Conservation (phyloP, 2,329 filamentous ascomycete genomes). For the Plectosphaerella sp. region DNA sequence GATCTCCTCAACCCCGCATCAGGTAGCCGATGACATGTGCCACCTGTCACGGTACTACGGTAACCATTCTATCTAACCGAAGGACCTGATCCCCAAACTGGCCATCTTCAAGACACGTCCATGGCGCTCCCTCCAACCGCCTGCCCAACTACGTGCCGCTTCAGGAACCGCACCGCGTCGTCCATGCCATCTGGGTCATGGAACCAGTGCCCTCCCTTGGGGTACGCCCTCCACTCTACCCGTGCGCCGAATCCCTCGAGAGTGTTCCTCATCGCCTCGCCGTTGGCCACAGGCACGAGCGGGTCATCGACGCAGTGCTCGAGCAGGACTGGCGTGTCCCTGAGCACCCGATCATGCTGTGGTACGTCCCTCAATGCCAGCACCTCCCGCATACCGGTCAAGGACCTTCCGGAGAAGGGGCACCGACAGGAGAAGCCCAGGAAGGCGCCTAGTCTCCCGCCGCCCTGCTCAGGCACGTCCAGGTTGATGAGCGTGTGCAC, state of each 20-base stretch:
- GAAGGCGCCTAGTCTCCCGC: slow-evolving; percentile 16
- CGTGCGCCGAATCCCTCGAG: slow-evolving; percentile 6
- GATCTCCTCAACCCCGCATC: no score
- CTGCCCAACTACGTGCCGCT: background rate
- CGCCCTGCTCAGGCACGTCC: background rate
- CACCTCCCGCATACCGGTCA: background rate
- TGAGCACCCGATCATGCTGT: background rate
- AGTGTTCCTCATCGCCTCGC: slow-evolving; percentile 14
- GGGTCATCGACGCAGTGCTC: slow-evolving; percentile 21
- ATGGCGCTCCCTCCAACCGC: background rate
- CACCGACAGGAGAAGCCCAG: slow-evolving; percentile 24
- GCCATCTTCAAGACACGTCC: background rate
- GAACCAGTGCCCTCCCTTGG: slow-evolving; percentile 20
- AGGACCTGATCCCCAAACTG: no score
- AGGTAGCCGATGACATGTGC: no score
- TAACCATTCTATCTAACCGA: no score
- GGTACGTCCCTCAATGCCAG: background rate
- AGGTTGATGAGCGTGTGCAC: slow-evolving; percentile 12
- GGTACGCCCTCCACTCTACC: slow-evolving; percentile 22
- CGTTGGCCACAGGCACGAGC: slow-evolving; percentile 19
- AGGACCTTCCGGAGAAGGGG: slow-evolving; percentile 6
- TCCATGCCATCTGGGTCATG: slow-evolving; percentile 20
- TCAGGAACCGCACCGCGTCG: slow-evolving; percentile 15
- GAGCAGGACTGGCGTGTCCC: slow-evolving; percentile 18
- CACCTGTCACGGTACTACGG: no score